A percentile compares a stretch with the other conserved stretches of the same genome.
These are phyloP conservation scores for Penicillium samsonianum DNA, from an alignment of 495 filamentous ascomycete genomes.

Conservation along the genomic window DNA sequence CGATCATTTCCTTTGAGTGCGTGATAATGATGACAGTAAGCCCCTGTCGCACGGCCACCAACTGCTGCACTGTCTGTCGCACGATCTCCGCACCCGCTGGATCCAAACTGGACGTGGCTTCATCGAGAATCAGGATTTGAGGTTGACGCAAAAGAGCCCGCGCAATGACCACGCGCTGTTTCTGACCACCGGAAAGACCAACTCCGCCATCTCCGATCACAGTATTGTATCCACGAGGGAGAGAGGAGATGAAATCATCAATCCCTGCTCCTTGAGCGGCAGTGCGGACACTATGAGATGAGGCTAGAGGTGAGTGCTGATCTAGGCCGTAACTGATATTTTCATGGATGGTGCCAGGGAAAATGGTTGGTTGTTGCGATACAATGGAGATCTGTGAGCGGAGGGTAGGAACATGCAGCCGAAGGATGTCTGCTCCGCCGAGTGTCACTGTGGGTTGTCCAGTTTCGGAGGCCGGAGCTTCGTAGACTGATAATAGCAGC, in stretches of 20 bases:
- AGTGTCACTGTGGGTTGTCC: constrained; percentile 52
- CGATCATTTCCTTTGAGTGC: constrained; percentile 82
- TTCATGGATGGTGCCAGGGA: constrained; percentile 66
- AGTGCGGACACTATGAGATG: constrained; percentile 42
- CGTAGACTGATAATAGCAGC: constrained; percentile 70
- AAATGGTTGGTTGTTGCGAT: constrained; percentile 75
- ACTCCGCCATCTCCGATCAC: constrained; percentile 75
- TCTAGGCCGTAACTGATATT: constrained; percentile 83
- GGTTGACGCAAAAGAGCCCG: constrained; percentile 73
- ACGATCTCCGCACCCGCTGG: constrained; percentile 66
- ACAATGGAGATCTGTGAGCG: constrained; percentile 73
- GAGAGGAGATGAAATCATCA: constrained; percentile 74
- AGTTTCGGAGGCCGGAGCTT: constrained; percentile 28
- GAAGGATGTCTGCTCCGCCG: constrained; percentile 52
- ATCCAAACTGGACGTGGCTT: constrained; percentile 84
- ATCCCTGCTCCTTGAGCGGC: constrained; percentile 73
- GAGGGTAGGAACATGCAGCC: constrained; percentile 62
- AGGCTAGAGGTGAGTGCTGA: constrained; percentile 38
- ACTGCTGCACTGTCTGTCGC: constrained; percentile 57
- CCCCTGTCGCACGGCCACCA: constrained; percentile 37
- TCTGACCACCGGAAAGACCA: constrained; percentile 79
- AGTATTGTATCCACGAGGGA: constrained; percentile 74
- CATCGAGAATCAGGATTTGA: constrained; percentile 76
- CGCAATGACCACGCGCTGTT: constrained; percentile 79
- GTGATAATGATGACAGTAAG: constrained; percentile 69